These are phyloP conservation scores for Cryptococcus sp. DNA, from an alignment of 1,284 basidiomycete genomes.

Conservation along the genomic window DNA sequence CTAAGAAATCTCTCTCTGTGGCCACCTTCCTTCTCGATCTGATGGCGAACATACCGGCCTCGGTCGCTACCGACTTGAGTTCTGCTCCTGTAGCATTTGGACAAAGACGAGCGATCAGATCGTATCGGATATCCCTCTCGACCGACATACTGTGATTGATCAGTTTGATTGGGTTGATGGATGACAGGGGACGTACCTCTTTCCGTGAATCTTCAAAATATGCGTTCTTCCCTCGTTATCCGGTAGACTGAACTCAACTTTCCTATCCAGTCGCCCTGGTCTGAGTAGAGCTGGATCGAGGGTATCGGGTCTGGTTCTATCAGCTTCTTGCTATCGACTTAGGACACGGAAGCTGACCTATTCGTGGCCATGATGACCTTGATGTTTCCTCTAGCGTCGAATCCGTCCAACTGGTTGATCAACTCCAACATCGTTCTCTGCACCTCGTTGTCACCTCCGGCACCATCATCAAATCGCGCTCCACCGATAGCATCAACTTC, in stretches of 20 bases:
- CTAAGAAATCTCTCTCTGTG: slow-evolving; percentile 94
- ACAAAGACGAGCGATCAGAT: slow-evolving; percentile 93
- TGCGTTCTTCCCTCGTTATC: slow-evolving; percentile 96
- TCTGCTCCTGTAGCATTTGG: slow-evolving; percentile 98
- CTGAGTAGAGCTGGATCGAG: slow-evolving; percentile 94
- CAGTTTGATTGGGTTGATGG: neutral
- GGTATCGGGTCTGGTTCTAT: slow-evolving; percentile 75
- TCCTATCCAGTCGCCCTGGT: slow-evolving; percentile 91
- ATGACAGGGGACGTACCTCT: slow-evolving; percentile 57
- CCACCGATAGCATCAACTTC: slow-evolving; percentile 89
- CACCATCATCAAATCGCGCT: slow-evolving; percentile 98
- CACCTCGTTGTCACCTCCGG: slow-evolving; percentile 98
- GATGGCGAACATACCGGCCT: slow-evolving; percentile 99
- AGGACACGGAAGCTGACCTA: slow-evolving; percentile 53
- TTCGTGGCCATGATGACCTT: slow-evolving; percentile 99
- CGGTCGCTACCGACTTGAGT: slow-evolving; percentile 91
- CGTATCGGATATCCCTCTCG: slow-evolving; percentile 94
- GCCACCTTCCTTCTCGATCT: slow-evolving; percentile 94
- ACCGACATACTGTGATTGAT: slow-evolving; percentile 77
- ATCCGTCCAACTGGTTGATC: slow-evolving; percentile 98
- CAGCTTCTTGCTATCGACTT: neutral
- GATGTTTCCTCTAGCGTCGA: slow-evolving; percentile 97
- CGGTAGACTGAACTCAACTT: slow-evolving; percentile 92
- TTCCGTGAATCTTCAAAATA: slow-evolving; percentile 93
- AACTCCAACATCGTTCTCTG: slow-evolving; percentile 99